Base-by-base conservation (phyloP, 176 grass and related monocot species). In the Poa annua region DNA sequence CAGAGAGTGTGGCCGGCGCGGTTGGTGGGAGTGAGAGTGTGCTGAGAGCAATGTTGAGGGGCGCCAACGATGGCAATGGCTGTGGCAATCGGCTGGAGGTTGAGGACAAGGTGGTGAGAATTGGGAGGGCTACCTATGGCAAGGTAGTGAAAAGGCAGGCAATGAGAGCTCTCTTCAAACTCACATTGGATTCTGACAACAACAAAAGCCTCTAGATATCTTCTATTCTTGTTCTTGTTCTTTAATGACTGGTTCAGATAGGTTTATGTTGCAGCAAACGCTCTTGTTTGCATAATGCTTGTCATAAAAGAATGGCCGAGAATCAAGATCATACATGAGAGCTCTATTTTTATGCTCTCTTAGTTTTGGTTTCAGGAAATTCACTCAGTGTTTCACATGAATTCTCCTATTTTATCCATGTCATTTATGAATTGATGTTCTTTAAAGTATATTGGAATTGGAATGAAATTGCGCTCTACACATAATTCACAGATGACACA, bases 141-240 rank as follows among this genome's bases (percentile, higher is more conserved):
- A 98, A 92, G 82, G 83, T 95, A n/a, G 88, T 91, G 85, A 98
- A 93, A 64, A 95, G 85, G 74, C 81, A 87, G 65, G 90, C 92
- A 57, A 89, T 98, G 76, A 93, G 80, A 68, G 49, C 82, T 85
- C 84, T 98, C 33, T 89, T 91, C 82, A 81, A 86, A 33, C 82
- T 89, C 51, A 24, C 69, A 87, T 56, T 93, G 60, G 75, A 73
- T 11, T 29, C 3, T 19, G 50, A 48, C 59, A 83, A 77, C 15
- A 66, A 38, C 79, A 59, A 72, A 66, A 50, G 13, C 79, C 47
- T 89, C 32, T 86, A 89, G 79, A 19, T 66, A 77, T 72, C 36
- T 26, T 72, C 36, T 26, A 81, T 72, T 39, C 9, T 52, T 42
- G 26, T 15, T 36, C 11, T 51, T n/a, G 8, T 57, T 32, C 24